These are phyloP conservation scores for Jaenimonas drosophilae DNA, from an alignment of 208 protist genomes.

Conservation along the genomic window DNA sequence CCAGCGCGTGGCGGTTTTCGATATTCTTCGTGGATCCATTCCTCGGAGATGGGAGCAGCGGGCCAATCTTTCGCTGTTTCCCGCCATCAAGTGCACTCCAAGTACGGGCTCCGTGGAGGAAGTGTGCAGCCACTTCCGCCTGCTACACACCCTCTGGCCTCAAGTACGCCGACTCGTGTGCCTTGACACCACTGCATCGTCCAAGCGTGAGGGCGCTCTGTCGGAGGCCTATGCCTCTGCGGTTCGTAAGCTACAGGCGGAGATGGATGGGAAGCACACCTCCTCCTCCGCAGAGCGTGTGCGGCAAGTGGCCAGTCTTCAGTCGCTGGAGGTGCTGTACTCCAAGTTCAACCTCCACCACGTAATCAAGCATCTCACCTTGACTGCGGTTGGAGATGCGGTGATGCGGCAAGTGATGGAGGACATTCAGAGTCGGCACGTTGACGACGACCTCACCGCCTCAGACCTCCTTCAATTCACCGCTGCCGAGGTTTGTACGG, in stretches of 20 bases:
- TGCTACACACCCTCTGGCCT: conserved; percentile 11
- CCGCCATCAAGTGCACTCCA: conserved; percentile 40
- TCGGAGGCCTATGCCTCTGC: conserved; percentile 40
- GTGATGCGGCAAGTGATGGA: conserved; percentile 9
- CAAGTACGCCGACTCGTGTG: conserved; percentile 20
- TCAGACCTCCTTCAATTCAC: background rate
- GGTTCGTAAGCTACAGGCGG: conserved; percentile 9
- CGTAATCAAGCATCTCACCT: background rate
- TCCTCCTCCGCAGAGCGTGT: no score
- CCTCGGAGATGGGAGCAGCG: conserved; percentile 72
- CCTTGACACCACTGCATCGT: conserved; percentile 50
- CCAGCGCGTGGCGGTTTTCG: conserved; percentile 34
- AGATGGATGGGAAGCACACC: no score
- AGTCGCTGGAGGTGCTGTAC: no score
- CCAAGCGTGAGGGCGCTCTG: conserved; percentile 31
- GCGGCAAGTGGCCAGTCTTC: no score
- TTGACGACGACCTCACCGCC: background rate
- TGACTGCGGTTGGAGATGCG: background rate
- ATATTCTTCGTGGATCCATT: conserved; percentile 62
- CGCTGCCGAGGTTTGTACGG: conserved; percentile 5
- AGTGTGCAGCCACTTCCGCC: conserved; percentile 3
- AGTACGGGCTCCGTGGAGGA: background rate
- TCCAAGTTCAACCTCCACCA: no score
- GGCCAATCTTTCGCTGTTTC: conserved; percentile 61
- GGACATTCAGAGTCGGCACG: background rate